Evolutionary conservation across 306 rosid genomes (phyloP), one percentile per base, ranked within the genome.

Genomic region (Medicago arabica): DNA sequence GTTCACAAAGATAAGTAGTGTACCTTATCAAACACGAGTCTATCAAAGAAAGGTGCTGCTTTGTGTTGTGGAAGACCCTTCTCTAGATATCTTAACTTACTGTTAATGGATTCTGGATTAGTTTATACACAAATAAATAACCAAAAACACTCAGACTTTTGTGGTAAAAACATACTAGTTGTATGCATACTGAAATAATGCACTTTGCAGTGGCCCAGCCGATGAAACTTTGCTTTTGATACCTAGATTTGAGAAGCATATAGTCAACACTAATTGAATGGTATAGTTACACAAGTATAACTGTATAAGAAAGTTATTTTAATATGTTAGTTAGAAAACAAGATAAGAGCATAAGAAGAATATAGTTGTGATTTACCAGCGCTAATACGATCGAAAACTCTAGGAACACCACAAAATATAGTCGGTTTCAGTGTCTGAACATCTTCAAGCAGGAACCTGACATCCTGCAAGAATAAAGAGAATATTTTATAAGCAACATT

Each of bases 351-450:
- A 47, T 61, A 8, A 71, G 44, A 34, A 19, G 57, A 13, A 57
- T 18, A 64, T 38, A 64, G 8, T 21, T 4, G 44, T 57, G 39
- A 55, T 19, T 46, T 85, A 92, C 97, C 97, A 0, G 83, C 16
- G 67, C 83, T 84, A 69, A 92, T 84, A 31, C 92, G 88, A 69
- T 95, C 98, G 55, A 83, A 95, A 79, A 95, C 97, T 80, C 98
- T 88, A 62, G 98, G 97, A 65, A 95, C 98, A 43, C 94, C 97
- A 73, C 93, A 95, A 78, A 92, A 95, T 47, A 90, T 85, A 43
- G 96, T 85, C 47, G 98, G 98, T 79, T 83, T 92, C 47, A 92
- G 83, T 67, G 80, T 78, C 75, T 92, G 96, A 70, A 95, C 77
- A 76, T 95, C 98, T 19, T 92, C 97, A 85, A 92, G 63, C 67